Base-by-base conservation (phyloP, 768 basidiomycete genomes). In the Mycena epipterygia region DNA sequence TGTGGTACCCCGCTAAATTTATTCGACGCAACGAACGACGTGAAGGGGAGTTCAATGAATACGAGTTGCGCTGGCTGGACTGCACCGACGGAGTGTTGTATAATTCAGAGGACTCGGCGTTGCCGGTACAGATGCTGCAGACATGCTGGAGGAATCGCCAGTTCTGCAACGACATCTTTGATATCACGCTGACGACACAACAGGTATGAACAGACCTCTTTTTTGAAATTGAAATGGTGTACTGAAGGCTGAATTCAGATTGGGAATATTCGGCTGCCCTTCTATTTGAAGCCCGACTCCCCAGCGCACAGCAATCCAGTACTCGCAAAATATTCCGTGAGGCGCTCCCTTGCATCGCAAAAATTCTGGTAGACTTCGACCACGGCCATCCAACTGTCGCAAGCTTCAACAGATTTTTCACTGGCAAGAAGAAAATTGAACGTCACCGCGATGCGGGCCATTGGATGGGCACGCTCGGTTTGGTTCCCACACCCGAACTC, bases 1-100 rank as follows among this genome's bases (percentile, higher is more conserved):
- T 41, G 7, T 64, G 63, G 52, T 64, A 64, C 17, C 63, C 63
- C 2, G 63, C 63, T 12, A 21, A 23, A 44, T 64, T 64, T 32
- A 37, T 55, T 19, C 7, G 27, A 19, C 41, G n/a, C 9, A 39
- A 64, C 32, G 21, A 41, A n/a, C 17, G 19, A 1, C 37, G 30
- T 1, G 21, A 5, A 30, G n/a, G 17, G 0, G 3, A 35, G 42
- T 14, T 8, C 41, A 16, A 37, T 14, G 55, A 66, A 37, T 51
- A 66, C n/a, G 29, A 66, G 13, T 66, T 66, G 9, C 27, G 19
- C 17, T 66, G 55, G 55, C 35, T 66, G 0, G 46, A 46, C 7
- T 66, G 64, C 56, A 51, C 21, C n/a, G 35, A 66, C 12, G 64
- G 64, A 4, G 14, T 29, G 6, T 19, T 57, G 14, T 58, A 39